These are phyloP conservation scores for Rhodamnia rubescens DNA, from an alignment of 345 rosid species.

Conservation along the genomic window DNA sequence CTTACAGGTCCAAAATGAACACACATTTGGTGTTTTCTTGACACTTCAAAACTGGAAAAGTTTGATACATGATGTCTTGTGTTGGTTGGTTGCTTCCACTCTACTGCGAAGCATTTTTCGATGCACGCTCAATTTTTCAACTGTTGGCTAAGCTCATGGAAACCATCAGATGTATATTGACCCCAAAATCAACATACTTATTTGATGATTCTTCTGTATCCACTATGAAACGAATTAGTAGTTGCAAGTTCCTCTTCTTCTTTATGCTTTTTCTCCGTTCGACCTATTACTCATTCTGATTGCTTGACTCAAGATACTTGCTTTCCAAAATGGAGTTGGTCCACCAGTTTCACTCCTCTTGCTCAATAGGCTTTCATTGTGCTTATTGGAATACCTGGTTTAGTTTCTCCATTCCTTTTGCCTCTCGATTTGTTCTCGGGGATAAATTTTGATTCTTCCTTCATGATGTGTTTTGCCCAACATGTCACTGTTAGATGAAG, in stretches of 20 bases:
- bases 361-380: neutral
- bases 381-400: neutral
- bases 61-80: neutral
- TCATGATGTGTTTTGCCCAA: neutral
- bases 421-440: neutral
- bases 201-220: neutral
- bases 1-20: neutral
- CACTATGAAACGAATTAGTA: neutral
- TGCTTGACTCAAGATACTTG: neutral
- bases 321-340: neutral
- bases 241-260: neutral
- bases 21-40: neutral
- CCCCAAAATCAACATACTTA: neutral
- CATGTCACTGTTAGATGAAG: neutral
- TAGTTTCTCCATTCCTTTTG: neutral
- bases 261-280: neutral
- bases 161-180: neutral
- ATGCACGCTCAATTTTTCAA: neutral
- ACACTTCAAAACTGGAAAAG: neutral
- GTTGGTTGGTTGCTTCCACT: neutral
- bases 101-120: neutral
- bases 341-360: neutral
- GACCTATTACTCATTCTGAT: neutral
- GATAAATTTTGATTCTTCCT: neutral
- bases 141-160: neutral